phyloP scores from a whole-genome alignment of 2,329 filamentous ascomycete species.

The Cladosporium velox region DNA sequence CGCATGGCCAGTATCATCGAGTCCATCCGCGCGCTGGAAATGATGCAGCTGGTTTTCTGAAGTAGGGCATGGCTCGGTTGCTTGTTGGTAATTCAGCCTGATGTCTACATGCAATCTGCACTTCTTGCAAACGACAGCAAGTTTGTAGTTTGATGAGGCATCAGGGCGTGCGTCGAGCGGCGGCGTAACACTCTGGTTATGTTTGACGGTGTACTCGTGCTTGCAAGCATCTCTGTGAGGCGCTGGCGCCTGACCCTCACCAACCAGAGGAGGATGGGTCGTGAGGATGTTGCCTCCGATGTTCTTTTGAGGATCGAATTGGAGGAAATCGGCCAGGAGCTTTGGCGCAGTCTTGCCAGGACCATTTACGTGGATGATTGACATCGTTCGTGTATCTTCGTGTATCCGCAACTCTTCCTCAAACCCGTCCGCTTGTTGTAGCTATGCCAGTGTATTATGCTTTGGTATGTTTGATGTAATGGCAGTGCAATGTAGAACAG shows the following conservation, averaged over 20 bases:
- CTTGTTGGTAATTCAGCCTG: constrained; percentile 52
- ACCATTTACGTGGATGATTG: constrained; percentile 23
- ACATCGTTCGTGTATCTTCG: constrained; percentile 4
- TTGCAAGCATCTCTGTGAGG: constrained; percentile 53
- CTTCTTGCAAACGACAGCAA: constrained; percentile 61
- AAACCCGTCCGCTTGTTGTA: not conserved
- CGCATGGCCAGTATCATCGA: constrained; percentile 22
- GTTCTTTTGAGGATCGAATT: constrained; percentile 54
- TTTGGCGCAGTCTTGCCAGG: constrained; percentile 53
- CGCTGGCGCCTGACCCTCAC: constrained; percentile 38
- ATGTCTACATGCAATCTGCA: constrained; percentile 66
- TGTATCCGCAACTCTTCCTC: not conserved
- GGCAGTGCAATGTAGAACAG: not conserved
- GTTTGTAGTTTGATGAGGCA: constrained; percentile 51
- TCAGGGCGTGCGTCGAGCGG: constrained; percentile 44
- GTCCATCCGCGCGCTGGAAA: constrained; percentile 40
- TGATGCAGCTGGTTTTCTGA: constrained; percentile 62
- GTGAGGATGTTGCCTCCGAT: constrained; percentile 50
- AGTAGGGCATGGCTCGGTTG: constrained; percentile 50
- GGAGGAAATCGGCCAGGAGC: constrained; percentile 54
- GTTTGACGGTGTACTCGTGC: constrained; percentile 62
- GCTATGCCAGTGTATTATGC: not conserved
- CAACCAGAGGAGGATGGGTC: constrained; percentile 57
- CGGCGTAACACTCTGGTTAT: constrained; percentile 55
- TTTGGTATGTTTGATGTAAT: not conserved